Evolutionary conservation across 129 eudicot genomes (phyloP).

Genomic region (Mikania micrantha): DNA sequence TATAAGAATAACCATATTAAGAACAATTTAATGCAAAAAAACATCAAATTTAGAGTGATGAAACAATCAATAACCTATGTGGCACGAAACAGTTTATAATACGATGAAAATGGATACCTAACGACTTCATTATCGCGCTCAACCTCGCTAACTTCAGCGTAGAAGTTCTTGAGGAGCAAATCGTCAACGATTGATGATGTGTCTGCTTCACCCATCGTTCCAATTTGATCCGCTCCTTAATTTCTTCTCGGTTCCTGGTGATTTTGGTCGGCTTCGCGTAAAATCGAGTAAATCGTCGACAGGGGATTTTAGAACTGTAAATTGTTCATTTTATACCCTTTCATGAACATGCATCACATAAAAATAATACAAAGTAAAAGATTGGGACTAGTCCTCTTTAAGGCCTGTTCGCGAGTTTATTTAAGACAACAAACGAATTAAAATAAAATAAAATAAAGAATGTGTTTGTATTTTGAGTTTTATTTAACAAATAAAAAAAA

Average conservation of each 20-base stretch:
- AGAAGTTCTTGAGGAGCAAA: constrained; percentile 75
- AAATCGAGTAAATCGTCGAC: background rate
- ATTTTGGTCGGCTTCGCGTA: constrained; percentile 24
- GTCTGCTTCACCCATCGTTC: constrained; percentile 50
- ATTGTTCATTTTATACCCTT: constrained; percentile 16
- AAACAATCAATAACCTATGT: background rate
- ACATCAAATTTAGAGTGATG: background rate
- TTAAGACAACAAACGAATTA: too few relatives aligned
- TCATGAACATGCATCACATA: background rate
- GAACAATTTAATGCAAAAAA: background rate
- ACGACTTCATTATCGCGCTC: constrained; percentile 95
- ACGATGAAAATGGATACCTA: constrained; percentile 37
- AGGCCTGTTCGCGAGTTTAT: too few relatives aligned
- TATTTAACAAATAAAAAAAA: too few relatives aligned
- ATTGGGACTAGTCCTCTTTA: too few relatives aligned
- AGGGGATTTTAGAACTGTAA: constrained; percentile 1
- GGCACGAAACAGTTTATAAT: background rate
- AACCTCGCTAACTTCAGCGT: constrained; percentile 91
- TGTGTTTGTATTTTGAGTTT: too few relatives aligned
- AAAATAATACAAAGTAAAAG: too few relatives aligned
- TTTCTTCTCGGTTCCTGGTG: constrained; percentile 18
- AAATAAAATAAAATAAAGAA: too few relatives aligned
- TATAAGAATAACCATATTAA: background rate
- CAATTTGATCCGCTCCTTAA: constrained; percentile 20
- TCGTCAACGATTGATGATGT: constrained; percentile 55